Evolutionary conservation across 2,329 filamentous ascomycete species (phyloP).

Genomic region (Phialophora chinensis): DNA sequence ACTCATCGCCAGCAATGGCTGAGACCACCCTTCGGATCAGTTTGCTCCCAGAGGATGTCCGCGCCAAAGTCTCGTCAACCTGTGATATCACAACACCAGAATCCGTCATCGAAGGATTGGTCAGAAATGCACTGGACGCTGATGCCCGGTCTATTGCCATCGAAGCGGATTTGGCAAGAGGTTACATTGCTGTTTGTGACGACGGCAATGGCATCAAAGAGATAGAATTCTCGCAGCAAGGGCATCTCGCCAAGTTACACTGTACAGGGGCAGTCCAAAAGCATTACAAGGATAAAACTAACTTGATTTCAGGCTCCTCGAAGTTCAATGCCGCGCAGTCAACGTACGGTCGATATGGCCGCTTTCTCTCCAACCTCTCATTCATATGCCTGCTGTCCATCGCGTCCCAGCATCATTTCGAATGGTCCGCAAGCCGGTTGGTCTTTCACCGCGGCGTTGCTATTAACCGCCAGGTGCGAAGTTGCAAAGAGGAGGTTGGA

Average conservation of each 20-base stretch:
- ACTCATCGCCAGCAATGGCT: conserved; percentile 16
- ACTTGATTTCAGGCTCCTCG: conserved; percentile 70
- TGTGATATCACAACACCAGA: conserved; percentile 77
- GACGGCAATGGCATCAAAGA: conserved; percentile 79
- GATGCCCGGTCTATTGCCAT: conserved; percentile 71
- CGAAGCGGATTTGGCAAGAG: conserved; percentile 74
- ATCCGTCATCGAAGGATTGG: conserved; percentile 71
- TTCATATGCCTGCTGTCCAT: conserved; percentile 78
- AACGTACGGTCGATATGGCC: conserved; percentile 71
- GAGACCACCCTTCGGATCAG: conserved; percentile 16
- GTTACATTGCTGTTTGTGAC: conserved; percentile 81
- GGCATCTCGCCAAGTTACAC: conserved; percentile 58
- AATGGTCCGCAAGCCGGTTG: conserved; percentile 35
- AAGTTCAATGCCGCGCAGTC: conserved; percentile 61
- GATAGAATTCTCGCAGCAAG: conserved; percentile 64
- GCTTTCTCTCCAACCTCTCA: conserved; percentile 78
- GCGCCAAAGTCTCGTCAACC: conserved; percentile 78
- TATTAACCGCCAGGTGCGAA: conserved; percentile 68
- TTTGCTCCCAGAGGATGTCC: conserved; percentile 27
- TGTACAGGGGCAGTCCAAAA: conserved; percentile 58
- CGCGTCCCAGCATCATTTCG: conserved; percentile 67
- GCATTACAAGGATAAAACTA: background rate
- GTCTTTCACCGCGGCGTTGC: conserved; percentile 60
- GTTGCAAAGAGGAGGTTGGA: conserved; percentile 57
- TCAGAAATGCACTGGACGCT: conserved; percentile 87